A percentile compares a stretch with the other conserved stretches of the same genome.
phyloP scores from a whole-genome alignment of 129 eudicot genomes.

The Helianthus annuus region HanXRQr2.0-SUNRISE NC_035449.2:110718329-110718828 shows the following conservation, averaged over 20 bases:
- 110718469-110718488: background rate
- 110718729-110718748: background rate
- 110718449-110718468: constrained; percentile 1
- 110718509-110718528: background rate
- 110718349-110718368: background rate
- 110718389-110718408: background rate
- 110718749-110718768: constrained; percentile 1
- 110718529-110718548: background rate
- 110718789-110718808: background rate
- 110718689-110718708: constrained; percentile 1
- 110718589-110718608: background rate
- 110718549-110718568: background rate
- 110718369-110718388: background rate
- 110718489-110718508: background rate
- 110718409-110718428: background rate
- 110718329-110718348: constrained; percentile 8
- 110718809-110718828: constrained; percentile 10
- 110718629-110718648: background rate
- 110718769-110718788: constrained; percentile 1
- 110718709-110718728: background rate
- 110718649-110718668: background rate
- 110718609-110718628: constrained; percentile 3
- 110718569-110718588: background rate
- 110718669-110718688: background rate
- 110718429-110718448: background rate